Base-by-base conservation (phyloP, 2,329 filamentous ascomycete genomes). In the Cladosporium sp. region DNA sequence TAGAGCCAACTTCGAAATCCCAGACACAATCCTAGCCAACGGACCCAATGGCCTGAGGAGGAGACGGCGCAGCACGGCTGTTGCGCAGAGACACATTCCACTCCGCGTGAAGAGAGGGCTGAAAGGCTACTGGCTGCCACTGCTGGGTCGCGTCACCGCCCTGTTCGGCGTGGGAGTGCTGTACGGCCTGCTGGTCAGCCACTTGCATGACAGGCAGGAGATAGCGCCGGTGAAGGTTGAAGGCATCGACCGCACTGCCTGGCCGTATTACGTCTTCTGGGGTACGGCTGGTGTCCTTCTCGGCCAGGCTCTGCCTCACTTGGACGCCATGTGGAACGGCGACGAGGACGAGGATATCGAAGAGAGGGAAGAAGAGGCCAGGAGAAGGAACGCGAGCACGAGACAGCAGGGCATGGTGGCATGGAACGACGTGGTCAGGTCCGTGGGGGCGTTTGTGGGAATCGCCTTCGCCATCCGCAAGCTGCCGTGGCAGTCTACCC, bases 401-500 rank as follows among this genome's bases (percentile, higher is more conserved):
- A 24, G 45, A 7, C 52, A 42, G 41, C 54, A 51, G 27, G 47
- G 51, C 19, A 52, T 55, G 30, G 60, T 61, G 7, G 62, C 57
- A 22, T 96, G 90, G 89, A 85, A 88, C 50, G 78, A 83, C 36
- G 80, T 83, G 34, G 82, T 88, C 9, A 73, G 85, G 54, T 84
- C 83, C 52, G 78, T 88, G 36, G 84, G 84, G 12, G 84, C 83
- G 2, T 88, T 88, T 69, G 76, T 88, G 7, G 85, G 85, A 15
- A 84, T 89, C 67, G 84, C 84, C 4, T 88, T 86, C 70, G 85
- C 85, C 24, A 95, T 99, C 75, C 85, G 93, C 57, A 89, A 88
- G 68, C 80, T 96, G 8, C 88, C 89, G 1, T 99, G 93, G 93
- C 81, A 91, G 61, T 96, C 91, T 7, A 93, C 90, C 1, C 82